Conservation (phyloP, 2,329 filamentous ascomycete species). For the Penicillium corylophilum region DNA sequence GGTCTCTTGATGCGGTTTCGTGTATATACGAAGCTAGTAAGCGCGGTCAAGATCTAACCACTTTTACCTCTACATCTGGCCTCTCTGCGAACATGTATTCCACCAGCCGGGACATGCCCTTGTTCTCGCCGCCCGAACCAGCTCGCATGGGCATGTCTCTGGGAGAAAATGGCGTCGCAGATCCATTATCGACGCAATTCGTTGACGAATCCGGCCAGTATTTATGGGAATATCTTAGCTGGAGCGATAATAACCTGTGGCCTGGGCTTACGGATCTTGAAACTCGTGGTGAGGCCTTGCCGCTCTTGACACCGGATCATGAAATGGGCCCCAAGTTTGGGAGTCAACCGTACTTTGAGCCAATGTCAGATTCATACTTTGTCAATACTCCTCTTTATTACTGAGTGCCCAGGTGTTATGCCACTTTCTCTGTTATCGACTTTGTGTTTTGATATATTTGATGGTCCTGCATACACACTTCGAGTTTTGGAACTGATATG, state of each 20-base stretch:
- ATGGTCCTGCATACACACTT: not conserved
- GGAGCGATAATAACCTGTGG: slow-evolving; percentile 38
- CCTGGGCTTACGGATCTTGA: slow-evolving; percentile 29
- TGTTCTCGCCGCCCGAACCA: slow-evolving; percentile 18
- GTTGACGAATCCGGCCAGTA: slow-evolving; percentile 34
- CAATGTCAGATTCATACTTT: slow-evolving; percentile 29
- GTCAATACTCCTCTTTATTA: slow-evolving; percentile 27
- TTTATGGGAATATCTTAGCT: slow-evolving; percentile 40
- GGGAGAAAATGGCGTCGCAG: slow-evolving; percentile 24
- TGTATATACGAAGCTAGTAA: slow-evolving; percentile 62
- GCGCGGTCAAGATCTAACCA: slow-evolving; percentile 21
- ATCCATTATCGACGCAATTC: slow-evolving; percentile 25
- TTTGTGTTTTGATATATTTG: not conserved
- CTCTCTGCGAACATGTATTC: slow-evolving; percentile 13
- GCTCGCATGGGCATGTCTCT: slow-evolving; percentile 17
- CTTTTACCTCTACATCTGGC: slow-evolving; percentile 10
- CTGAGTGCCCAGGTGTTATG: slow-evolving; percentile 15
- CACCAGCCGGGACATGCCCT: slow-evolving; percentile 17
- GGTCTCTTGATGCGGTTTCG: slow-evolving; percentile 63
- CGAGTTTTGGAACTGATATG: not conserved
- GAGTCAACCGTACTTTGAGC: slow-evolving; percentile 19
- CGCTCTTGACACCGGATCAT: slow-evolving; percentile 26
- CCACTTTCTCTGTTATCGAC: not conserved
- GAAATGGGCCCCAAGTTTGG: slow-evolving; percentile 29
- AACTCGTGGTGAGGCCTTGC: slow-evolving; percentile 20